A percentile compares a stretch with the other conserved stretches of the same genome.
Evolutionary conservation across 768 basidiomycete genomes (phyloP).

Genomic region (Lactarius hengduanensis): DNA sequence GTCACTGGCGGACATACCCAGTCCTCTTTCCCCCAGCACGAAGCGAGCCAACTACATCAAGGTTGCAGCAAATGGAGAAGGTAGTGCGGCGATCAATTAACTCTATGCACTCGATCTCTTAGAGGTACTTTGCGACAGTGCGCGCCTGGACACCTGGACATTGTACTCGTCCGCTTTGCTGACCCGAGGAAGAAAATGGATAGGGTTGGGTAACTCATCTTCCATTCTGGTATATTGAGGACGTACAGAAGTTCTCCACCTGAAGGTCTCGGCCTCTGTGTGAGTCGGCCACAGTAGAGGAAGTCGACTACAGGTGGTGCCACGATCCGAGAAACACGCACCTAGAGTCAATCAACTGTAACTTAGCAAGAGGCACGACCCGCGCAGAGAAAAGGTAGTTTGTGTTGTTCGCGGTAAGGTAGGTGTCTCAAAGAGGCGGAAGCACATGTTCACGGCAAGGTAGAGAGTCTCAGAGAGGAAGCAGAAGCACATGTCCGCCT

Average conservation of each 20-base stretch:
- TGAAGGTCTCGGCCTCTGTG: no score
- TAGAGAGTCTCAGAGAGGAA: no score
- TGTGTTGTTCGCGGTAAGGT: no score
- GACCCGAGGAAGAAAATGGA: constrained; percentile 83
- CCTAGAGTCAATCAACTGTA: no score
- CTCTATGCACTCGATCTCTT: constrained; percentile 84
- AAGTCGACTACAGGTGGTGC: no score
- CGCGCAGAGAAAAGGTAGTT: no score
- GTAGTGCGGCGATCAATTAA: constrained; percentile 69
- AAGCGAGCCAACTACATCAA: constrained; percentile 83
- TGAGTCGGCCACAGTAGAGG: no score
- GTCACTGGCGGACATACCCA: constrained; percentile 64
- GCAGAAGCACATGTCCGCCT: no score
- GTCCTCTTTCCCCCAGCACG: constrained; percentile 67
- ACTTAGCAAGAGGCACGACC: no score
- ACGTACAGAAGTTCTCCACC: constrained; percentile 65
- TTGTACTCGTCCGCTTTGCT: constrained; percentile 95
- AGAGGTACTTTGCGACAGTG: constrained; percentile 86
- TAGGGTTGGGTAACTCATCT: constrained; percentile 83
- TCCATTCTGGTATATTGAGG: constrained; percentile 81
- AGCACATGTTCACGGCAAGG: no score
- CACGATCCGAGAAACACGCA: no score
- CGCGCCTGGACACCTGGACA: constrained; percentile 55
- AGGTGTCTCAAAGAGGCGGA: no score
- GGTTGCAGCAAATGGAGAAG: constrained; percentile 80